Conservation (phyloP, 257 asterid genomes). For the Anisodus tanguticus region DNA sequence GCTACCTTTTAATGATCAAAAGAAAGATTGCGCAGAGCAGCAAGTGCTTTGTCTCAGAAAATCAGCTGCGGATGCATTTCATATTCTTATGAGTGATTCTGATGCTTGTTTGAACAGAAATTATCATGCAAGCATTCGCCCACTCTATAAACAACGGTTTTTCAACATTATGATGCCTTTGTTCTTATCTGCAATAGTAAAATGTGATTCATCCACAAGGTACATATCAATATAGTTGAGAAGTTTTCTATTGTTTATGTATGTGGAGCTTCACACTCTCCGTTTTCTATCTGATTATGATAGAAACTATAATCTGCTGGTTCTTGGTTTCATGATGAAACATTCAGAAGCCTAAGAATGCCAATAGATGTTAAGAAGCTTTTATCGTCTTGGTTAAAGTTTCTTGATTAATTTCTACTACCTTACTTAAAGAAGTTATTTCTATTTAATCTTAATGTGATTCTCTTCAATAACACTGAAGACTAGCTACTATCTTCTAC, state of each 20-base stretch:
- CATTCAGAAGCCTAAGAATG: conserved; percentile 22
- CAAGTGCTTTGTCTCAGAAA: conserved; percentile 59
- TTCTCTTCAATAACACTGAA: background rate
- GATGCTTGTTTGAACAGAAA: conserved; percentile 74
- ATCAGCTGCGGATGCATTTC: conserved; percentile 87
- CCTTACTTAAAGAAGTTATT: background rate
- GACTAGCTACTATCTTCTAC: conserved; percentile 8
- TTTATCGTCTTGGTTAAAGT: background rate
- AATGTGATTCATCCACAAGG: conserved; percentile 63
- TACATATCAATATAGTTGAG: conserved; percentile 34
- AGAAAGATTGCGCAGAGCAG: conserved; percentile 46
- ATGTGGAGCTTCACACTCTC: conserved; percentile 16
- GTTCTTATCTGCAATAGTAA: conserved; percentile 55
- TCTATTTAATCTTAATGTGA: background rate
- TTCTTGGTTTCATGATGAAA: conserved; percentile 20
- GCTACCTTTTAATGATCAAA: conserved; percentile 41
- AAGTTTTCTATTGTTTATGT: background rate
- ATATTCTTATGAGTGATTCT: conserved; percentile 81
- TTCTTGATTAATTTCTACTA: background rate
- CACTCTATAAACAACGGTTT: conserved; percentile 95
- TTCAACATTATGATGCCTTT: conserved; percentile 77
- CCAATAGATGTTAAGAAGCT: conserved; percentile 12
- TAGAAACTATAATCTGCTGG: background rate
- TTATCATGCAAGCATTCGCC: conserved; percentile 74
- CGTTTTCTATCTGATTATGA: conserved; percentile 7